Evolutionary conservation across 768 basidiomycete genomes (phyloP).

Genomic region (Rhizopogon vesiculosus): DNA sequence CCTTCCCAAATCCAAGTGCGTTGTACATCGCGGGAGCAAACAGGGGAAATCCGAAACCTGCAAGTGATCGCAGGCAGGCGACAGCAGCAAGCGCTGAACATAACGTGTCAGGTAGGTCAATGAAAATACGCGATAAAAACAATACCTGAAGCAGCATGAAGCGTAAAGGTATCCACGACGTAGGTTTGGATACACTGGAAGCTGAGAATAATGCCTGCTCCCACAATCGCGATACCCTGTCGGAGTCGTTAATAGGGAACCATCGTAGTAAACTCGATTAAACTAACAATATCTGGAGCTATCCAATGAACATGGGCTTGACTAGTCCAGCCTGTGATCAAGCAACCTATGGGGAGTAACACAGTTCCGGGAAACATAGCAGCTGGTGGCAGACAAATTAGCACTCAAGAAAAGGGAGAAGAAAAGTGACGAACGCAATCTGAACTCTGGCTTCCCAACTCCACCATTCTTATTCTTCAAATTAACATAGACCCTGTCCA

Average conservation of each 20-base stretch:
- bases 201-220: constrained; percentile 51
- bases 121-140: constrained; percentile 5
- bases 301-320: constrained; percentile 62
- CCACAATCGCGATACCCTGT: constrained; percentile 55
- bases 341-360: constrained; percentile 59
- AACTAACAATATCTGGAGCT: constrained; percentile 56
- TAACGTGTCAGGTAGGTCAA: background rate
- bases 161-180: constrained; percentile 60
- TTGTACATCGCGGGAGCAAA: constrained; percentile 70
- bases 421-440: constrained; percentile 36
- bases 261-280: background rate
- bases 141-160: constrained; percentile 64
- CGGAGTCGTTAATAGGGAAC: background rate
- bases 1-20: constrained; percentile 65
- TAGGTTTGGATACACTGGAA: constrained; percentile 68
- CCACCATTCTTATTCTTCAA: constrained; percentile 49
- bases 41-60: constrained; percentile 74
- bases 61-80: constrained; percentile 55
- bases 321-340: constrained; percentile 71
- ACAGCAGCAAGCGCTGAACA: constrained; percentile 59
- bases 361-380: constrained; percentile 56
- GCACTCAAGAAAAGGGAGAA: too few species aligned
- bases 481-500: constrained; percentile 53
- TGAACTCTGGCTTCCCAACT: constrained; percentile 49
- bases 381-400: constrained; percentile 29